Percentiles rank a stretch among this genome's conserved stretches.
Conservation (phyloP, 2,329 filamentous ascomycete genomes). For the Gaeumannomyces sp. region DNA sequence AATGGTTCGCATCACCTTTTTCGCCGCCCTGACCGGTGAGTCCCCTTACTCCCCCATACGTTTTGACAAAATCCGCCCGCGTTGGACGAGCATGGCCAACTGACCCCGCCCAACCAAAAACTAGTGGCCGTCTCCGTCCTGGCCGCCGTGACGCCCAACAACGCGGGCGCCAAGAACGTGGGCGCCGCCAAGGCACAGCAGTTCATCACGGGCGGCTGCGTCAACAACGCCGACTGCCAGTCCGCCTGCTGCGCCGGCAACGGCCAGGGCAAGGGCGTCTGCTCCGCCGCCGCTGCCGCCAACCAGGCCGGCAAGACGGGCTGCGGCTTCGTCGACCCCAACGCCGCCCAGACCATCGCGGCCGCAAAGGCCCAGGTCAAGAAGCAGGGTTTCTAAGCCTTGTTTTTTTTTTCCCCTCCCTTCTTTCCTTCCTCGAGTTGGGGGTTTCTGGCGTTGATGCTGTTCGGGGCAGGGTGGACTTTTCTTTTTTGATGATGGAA, state of each 20-base stretch:
- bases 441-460: too few species aligned
- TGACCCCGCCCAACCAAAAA: not conserved
- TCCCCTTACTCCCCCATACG: too few species aligned
- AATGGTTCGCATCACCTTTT: constrained; percentile 25
- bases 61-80: too few species aligned
- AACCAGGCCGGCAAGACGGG: constrained; percentile 29
- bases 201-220: constrained; percentile 29
- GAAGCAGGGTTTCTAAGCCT: constrained; percentile 24
- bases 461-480: too few species aligned
- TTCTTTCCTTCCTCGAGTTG: too few species aligned
- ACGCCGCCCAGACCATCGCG: constrained; percentile 23
- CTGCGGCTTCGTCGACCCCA: constrained; percentile 27
- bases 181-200: constrained; percentile 22
- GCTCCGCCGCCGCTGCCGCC: constrained; percentile 25
- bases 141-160: constrained; percentile 24
- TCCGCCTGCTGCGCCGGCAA: constrained; percentile 24
- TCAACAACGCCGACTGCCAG: constrained; percentile 24
- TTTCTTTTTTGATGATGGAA: too few species aligned
- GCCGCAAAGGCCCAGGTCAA: constrained; percentile 26
- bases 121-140: constrained; percentile 22
- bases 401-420: too few species aligned
- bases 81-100: too few species aligned
- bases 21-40: constrained; percentile 22
- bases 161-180: constrained; percentile 25
- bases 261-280: constrained; percentile 23